These are phyloP conservation scores for Ilex paraguariensis DNA, from an alignment of 305 asterid genomes.

Conservation along the genomic window DNA sequence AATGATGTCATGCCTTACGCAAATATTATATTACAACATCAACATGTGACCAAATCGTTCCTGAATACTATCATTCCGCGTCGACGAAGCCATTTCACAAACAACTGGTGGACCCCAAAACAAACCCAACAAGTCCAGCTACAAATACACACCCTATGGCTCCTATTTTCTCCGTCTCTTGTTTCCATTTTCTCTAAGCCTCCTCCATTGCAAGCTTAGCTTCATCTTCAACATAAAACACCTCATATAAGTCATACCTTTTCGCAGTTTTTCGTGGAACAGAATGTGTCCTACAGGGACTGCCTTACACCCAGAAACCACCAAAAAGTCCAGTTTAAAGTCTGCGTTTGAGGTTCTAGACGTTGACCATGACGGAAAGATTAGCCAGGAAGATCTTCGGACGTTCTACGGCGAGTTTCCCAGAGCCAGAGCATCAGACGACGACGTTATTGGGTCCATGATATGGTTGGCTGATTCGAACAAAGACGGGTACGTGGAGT, in stretches of 20 bases:
- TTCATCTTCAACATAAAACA: slow-evolving; percentile 9
- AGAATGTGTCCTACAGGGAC: slow-evolving; percentile 69
- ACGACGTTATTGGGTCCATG: slow-evolving; percentile 59
- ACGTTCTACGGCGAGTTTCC: slow-evolving; percentile 37
- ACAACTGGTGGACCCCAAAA: too few relatives aligned
- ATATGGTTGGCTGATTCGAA: slow-evolving; percentile 59
- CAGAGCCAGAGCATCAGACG: slow-evolving; percentile 14
- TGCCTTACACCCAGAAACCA: slow-evolving; percentile 1
- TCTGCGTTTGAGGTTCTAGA: slow-evolving; percentile 79
- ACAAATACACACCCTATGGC: not conserved
- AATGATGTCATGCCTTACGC: too few relatives aligned
- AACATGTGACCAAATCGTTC: too few relatives aligned
- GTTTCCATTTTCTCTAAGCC: not conserved
- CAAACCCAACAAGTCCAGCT: not conserved
- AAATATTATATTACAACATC: too few relatives aligned
- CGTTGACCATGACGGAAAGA: slow-evolving; percentile 73
- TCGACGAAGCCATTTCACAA: too few relatives aligned
- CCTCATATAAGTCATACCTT: not conserved
- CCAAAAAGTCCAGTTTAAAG: slow-evolving; percentile 30
- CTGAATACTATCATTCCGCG: too few relatives aligned
- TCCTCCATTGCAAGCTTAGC: not conserved
- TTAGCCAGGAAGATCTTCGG: slow-evolving; percentile 63
- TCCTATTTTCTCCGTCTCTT: not conserved
- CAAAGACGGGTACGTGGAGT: slow-evolving; percentile 65
- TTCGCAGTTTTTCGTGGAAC: slow-evolving; percentile 14